Base-by-base conservation (phyloP, 2,329 filamentous ascomycete species). In the Pezicula neosporulosa region DNA sequence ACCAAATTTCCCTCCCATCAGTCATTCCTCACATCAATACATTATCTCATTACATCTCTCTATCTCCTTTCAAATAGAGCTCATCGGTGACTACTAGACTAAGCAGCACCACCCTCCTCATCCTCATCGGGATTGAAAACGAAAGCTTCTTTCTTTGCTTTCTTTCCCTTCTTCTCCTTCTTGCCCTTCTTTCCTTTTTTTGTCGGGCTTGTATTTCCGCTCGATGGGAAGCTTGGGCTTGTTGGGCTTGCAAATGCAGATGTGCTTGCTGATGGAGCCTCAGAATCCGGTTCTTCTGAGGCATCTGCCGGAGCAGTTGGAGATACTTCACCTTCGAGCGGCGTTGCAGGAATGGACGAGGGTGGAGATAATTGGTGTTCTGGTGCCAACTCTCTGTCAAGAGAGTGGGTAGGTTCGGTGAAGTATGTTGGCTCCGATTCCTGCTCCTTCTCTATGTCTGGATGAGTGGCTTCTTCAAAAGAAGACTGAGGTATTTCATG, bases 81-180 rank as follows among this genome's bases (percentile, higher is more conserved):
- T 24, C 24, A 24, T 24, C 24, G 24, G 24, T 24, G 7, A 24
- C 24, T 24, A 6, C 24, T 6, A 24, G 24, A 10, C 30, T 33
- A 33, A 33, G 37, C 10, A 41, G 47, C 13, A 55, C 52, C 38
- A 47, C 51, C 44, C 53, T 48, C 19, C 53, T 56, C 54, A 53
- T 54, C n/a, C 44, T 16, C 37, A 39, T 39, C 37, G 18, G 37
- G 37, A 16, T 39, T 21, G 19, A 39, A 39, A 39, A 39, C 37
- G 15, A 15, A 39, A 16, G n/a, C 21, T 19, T 44, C 52, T 47
- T 55, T 54, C 33, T 39, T 28, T 33, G 41, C 47, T 16, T 49
- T 52, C 41, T 57, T 53, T 12, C 47, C 51, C 33, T 56, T 58
- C 50, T 55, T 56, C 3, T 44, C 50, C 21, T 59, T 58, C 49